Evolutionary conservation across 768 basidiomycete genomes (phyloP).

Genomic region (Leccinum incarnatum): DNA sequence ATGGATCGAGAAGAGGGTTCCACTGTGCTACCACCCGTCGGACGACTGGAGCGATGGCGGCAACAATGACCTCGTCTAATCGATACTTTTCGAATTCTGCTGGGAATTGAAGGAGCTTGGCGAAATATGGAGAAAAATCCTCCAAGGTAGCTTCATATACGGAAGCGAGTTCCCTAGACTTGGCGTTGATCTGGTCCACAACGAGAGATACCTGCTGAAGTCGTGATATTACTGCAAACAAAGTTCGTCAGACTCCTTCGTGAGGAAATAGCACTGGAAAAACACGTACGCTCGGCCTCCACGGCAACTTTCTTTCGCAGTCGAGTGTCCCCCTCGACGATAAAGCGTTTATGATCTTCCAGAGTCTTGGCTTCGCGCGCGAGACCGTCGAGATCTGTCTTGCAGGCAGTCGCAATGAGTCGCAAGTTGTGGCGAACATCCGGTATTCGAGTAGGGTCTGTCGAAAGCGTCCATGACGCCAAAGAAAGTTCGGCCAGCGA

Average conservation of each 20-base stretch:
- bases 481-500: slow-evolving; percentile 71
- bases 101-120: slow-evolving; percentile 68
- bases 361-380: slow-evolving; percentile 87
- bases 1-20: slow-evolving; percentile 81
- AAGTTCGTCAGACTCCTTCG: slow-evolving; percentile 5
- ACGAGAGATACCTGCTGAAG: slow-evolving; percentile 76
- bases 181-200: slow-evolving; percentile 64
- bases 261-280: neutral
- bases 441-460: slow-evolving; percentile 85
- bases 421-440: slow-evolving; percentile 96
- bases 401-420: slow-evolving; percentile 79
- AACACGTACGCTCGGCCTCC: slow-evolving; percentile 69
- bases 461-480: slow-evolving; percentile 82
- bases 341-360: slow-evolving; percentile 73
- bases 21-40: slow-evolving; percentile 73
- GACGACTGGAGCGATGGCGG: slow-evolving; percentile 80
- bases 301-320: slow-evolving; percentile 67
- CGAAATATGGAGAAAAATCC: slow-evolving; percentile 68
- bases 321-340: slow-evolving; percentile 66
- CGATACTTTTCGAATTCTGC: slow-evolving; percentile 74
- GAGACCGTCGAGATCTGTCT: slow-evolving; percentile 81
- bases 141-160: slow-evolving; percentile 72
- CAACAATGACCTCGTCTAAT: slow-evolving; percentile 91
- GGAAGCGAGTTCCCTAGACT: slow-evolving; percentile 62
- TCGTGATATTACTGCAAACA: slow-evolving; percentile 63